Base-by-base conservation (phyloP, 2,329 filamentous ascomycete genomes). In the Pestalotiopsis sp. region DNA sequence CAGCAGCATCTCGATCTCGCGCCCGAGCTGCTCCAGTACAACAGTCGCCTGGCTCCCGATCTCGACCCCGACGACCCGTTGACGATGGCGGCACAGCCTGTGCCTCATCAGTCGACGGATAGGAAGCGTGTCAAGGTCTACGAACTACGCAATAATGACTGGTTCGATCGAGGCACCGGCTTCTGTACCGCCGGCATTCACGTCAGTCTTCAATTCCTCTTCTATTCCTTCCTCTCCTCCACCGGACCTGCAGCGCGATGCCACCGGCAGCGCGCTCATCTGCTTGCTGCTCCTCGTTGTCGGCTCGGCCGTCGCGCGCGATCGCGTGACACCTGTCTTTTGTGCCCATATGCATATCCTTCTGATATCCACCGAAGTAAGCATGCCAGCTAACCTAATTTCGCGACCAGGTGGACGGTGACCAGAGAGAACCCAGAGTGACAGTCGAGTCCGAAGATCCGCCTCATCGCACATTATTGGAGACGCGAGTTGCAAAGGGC, bases 131-230 rank as follows among this genome's bases (percentile, higher is more conserved):
- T 98, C 82, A 99, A 99, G 87, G 96, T 99, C 80, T 99, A 99
- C 82, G 96, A 98, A 85, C 89, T 99, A 77, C 94, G 93, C 81
- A 94, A 97, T 83, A 97, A 97, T 87, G 96, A 98, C 89, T 99
- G 96, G 96, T 98, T 95, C 80, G 96, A 99, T 83, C 89, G 95
- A 77, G 96, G 96, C 72, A 99, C 96, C 62, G 96, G 96, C 71
- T 98, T 98, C 81, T 98, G 96, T 81, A 93, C 90, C 70, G 94
- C 95, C 62, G 87, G 90, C 72, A 89, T 92, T 72, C 83, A 91
- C 72, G 87, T 90, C 80, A 80, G 92, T 80, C 39, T 20, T 62
- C 11, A 17, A 14, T 65, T 67, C 66, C n/a, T 69, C 57, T 66
- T 23, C 45, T 65, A 69, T 70, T 39, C 66, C 68, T 65, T 57